Percentiles rank a stretch among this genome's conserved stretches.
Evolutionary conservation across 2,329 filamentous ascomycete genomes (phyloP).

Genomic region (Alternaria ventricosa): DNA sequence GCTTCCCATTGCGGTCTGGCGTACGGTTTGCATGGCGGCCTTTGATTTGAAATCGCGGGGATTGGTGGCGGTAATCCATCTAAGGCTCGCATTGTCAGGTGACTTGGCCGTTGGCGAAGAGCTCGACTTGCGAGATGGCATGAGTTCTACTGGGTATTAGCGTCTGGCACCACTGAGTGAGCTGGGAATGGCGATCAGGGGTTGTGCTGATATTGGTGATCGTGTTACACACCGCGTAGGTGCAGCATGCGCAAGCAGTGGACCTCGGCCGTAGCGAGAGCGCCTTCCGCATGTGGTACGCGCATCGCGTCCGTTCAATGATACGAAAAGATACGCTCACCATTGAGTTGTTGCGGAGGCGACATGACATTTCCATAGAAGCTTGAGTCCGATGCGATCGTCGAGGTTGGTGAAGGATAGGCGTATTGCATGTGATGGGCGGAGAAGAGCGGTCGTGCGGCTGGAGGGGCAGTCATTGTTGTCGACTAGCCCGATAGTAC

Average conservation of each 20-base stretch:
- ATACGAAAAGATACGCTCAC: constrained; percentile 28
- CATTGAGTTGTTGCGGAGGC: constrained; percentile 24
- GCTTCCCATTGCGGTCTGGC: constrained; percentile 45
- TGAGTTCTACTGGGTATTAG: constrained; percentile 14
- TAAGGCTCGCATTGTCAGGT: constrained; percentile 19
- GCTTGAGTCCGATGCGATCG: constrained; percentile 26
- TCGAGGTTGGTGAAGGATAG: constrained; percentile 33
- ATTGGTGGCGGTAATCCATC: constrained; percentile 43
- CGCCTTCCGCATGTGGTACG: neutral
- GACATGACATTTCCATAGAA: constrained; percentile 32
- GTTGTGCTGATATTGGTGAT: neutral
- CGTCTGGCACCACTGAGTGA: neutral
- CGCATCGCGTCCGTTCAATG: neutral
- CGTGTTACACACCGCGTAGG: neutral
- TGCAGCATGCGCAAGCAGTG: neutral
- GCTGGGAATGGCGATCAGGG: neutral
- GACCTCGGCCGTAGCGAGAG: constrained; percentile 5
- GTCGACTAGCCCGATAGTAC: constrained; percentile 14
- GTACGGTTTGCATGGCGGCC: constrained; percentile 42
- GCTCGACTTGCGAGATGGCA: constrained; percentile 17
- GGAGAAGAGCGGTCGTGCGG: constrained; percentile 32
- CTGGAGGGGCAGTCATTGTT: constrained; percentile 32
- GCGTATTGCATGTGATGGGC: constrained; percentile 23
- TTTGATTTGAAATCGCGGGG: constrained; percentile 42
- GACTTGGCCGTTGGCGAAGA: constrained; percentile 12